Evolutionary conservation across 345 rosid species (phyloP).

Genomic region (Murraya paniculata): DNA sequence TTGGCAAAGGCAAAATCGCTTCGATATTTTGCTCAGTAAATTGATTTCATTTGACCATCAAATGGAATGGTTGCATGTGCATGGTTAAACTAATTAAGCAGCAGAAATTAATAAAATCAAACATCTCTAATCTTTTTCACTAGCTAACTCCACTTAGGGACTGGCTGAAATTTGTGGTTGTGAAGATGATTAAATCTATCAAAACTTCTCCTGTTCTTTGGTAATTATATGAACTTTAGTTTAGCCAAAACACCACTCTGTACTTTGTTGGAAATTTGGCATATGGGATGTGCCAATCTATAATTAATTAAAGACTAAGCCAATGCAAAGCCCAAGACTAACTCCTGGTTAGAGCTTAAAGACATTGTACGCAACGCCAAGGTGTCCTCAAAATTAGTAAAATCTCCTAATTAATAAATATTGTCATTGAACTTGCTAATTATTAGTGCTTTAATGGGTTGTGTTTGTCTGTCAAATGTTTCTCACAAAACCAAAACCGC

Average conservation of each 20-base stretch:
- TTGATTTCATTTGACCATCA: background rate
- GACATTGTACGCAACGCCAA: constrained; percentile 19
- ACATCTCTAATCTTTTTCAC: background rate
- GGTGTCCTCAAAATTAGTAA: constrained; percentile 33
- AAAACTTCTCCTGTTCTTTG: background rate
- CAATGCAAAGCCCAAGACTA: constrained; percentile 17
- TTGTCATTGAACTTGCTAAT: constrained; percentile 1
- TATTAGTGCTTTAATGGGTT: constrained; percentile 44
- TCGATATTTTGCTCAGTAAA: background rate
- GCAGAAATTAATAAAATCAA: background rate
- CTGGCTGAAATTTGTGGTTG: background rate
- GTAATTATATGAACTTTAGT: background rate
- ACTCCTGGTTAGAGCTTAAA: constrained; percentile 23
- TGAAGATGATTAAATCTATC: background rate
- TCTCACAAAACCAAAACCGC: constrained; percentile 14
- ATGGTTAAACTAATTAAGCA: background rate
- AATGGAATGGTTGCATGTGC: background rate
- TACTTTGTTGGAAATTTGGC: background rate
- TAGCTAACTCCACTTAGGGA: background rate
- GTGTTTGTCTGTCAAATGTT: constrained; percentile 37
- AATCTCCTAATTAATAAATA: constrained; percentile 6
- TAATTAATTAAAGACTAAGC: background rate
- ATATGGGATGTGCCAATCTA: background rate
- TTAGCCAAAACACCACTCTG: background rate
- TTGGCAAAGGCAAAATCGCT: background rate